Conservation (phyloP, 345 rosid species). For the Hibiscus syriacus region DNA sequence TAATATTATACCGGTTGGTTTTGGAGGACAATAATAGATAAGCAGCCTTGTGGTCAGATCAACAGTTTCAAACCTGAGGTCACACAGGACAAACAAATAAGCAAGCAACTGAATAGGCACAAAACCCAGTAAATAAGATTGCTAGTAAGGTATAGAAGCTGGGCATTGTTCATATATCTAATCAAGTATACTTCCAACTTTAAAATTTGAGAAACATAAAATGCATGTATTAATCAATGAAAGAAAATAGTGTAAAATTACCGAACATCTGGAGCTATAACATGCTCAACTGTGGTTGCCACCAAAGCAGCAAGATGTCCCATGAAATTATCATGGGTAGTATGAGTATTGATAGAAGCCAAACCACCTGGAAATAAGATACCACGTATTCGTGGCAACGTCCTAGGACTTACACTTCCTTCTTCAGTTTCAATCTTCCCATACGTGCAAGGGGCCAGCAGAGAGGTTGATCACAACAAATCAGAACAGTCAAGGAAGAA, state of each 20-base stretch:
- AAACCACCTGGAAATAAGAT: slow-evolving; percentile 49
- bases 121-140: not conserved
- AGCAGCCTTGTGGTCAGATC: slow-evolving; percentile 87
- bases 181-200: not conserved
- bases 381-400: slow-evolving; percentile 70
- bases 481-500: slow-evolving; percentile 37
- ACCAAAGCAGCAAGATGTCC: slow-evolving; percentile 87
- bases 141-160: not conserved
- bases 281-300: slow-evolving; percentile 85
- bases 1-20: slow-evolving; percentile 90
- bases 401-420: slow-evolving; percentile 89
- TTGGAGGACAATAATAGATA: slow-evolving; percentile 85
- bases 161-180: slow-evolving; percentile 3
- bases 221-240: slow-evolving; percentile 1
- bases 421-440: slow-evolving; percentile 99
- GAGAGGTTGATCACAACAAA: slow-evolving; percentile 91
- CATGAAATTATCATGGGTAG: slow-evolving; percentile 56
- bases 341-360: slow-evolving; percentile 33
- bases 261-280: slow-evolving; percentile 96
- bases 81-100: slow-evolving; percentile 19
- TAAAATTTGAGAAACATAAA: slow-evolving; percentile 2
- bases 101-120: not conserved
- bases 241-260: slow-evolving; percentile 14
- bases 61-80: slow-evolving; percentile 87
- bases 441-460: slow-evolving; percentile 99